A percentile compares a stretch with the other conserved stretches of the same genome.
These are phyloP conservation scores for Ramichloridium luteum DNA, from an alignment of 2,329 filamentous ascomycete genomes.

Conservation along the genomic window DNA sequence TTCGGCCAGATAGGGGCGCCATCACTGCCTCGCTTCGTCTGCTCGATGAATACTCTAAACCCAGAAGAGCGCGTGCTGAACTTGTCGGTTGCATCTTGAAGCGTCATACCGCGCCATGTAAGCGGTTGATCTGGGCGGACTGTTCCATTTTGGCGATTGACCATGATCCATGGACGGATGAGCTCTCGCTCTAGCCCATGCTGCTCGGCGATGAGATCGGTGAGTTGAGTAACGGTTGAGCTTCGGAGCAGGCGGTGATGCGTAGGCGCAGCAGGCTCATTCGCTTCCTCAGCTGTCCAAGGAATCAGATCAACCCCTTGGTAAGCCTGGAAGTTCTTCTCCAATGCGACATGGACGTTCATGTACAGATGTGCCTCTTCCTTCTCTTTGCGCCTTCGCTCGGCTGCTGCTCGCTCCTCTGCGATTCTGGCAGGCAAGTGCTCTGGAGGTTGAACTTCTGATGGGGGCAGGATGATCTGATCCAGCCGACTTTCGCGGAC, in stretches of 20 bases:
- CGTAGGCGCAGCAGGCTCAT: conserved; percentile 58
- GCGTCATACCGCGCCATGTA: conserved; percentile 57
- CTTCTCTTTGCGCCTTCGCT: conserved; percentile 71
- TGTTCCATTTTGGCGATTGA: conserved; percentile 96
- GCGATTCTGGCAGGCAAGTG: conserved; percentile 70
- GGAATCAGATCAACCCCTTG: conserved; percentile 67
- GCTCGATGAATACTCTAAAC: conserved; percentile 80
- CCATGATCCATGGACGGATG: conserved; percentile 89
- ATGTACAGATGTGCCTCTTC: conserved; percentile 94
- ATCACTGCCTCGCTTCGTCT: conserved; percentile 54
- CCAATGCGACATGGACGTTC: conserved; percentile 66
- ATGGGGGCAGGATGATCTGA: conserved; percentile 63
- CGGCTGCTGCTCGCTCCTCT: conserved; percentile 65
- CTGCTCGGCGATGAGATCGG: conserved; percentile 57
- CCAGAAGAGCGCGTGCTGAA: conserved; percentile 54
- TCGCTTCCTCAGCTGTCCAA: conserved; percentile 44
- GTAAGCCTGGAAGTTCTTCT: conserved; percentile 68
- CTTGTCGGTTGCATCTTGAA: conserved; percentile 53
- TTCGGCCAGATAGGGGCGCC: conserved; percentile 63
- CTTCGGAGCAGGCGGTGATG: conserved; percentile 61
- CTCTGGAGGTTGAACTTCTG: conserved; percentile 63
- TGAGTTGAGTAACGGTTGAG: conserved; percentile 66
- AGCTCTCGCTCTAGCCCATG: conserved; percentile 54
- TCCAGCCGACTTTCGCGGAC: conserved; percentile 80
- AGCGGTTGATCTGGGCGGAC: conserved; percentile 82